Evolutionary conservation across 169 alveolate species (phyloP).

Genomic region (Cryptosporidium andersoni): DNA sequence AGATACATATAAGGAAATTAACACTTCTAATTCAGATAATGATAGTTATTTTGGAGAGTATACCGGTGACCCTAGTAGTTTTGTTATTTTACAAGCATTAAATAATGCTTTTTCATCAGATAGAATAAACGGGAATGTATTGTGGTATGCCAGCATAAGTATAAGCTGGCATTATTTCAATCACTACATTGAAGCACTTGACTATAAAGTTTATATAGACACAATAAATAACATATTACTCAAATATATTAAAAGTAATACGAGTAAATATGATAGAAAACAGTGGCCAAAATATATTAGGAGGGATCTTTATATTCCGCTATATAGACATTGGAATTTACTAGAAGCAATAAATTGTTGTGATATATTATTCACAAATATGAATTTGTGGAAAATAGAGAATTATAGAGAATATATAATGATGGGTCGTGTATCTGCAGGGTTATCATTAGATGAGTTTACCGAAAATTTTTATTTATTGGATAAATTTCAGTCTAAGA

Average conservation of each 20-base stretch:
- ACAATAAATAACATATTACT: slow-evolving; percentile 25
- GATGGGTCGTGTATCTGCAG: slow-evolving; percentile 51
- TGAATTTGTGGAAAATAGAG: slow-evolving; percentile 53
- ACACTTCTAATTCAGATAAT: neutral
- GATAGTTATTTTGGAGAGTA: slow-evolving; percentile 38
- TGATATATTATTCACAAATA: slow-evolving; percentile 19
- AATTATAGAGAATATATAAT: slow-evolving; percentile 28
- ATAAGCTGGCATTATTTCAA: slow-evolving; percentile 52
- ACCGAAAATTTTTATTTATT: slow-evolving; percentile 44
- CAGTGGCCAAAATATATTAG: slow-evolving; percentile 62
- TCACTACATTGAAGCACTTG: slow-evolving; percentile 52
- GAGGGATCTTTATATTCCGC: slow-evolving; percentile 48
- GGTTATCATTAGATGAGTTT: slow-evolving; percentile 46
- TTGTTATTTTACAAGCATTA: slow-evolving; percentile 43
- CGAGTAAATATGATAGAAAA: neutral
- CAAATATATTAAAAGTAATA: slow-evolving; percentile 22
- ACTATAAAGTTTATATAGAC: slow-evolving; percentile 43
- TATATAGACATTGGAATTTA: slow-evolving; percentile 66
- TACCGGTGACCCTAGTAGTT: slow-evolving; percentile 66
- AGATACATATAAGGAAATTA: neutral
- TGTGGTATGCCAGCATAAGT: slow-evolving; percentile 50
- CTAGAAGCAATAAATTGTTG: slow-evolving; percentile 34
- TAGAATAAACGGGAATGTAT: slow-evolving; percentile 49
- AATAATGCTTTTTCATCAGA: slow-evolving; percentile 62
- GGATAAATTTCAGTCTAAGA: slow-evolving; percentile 24